These are phyloP conservation scores for Clonostachys solani DNA, from an alignment of 2,329 filamentous ascomycete genomes.

Conservation along the genomic window DNA sequence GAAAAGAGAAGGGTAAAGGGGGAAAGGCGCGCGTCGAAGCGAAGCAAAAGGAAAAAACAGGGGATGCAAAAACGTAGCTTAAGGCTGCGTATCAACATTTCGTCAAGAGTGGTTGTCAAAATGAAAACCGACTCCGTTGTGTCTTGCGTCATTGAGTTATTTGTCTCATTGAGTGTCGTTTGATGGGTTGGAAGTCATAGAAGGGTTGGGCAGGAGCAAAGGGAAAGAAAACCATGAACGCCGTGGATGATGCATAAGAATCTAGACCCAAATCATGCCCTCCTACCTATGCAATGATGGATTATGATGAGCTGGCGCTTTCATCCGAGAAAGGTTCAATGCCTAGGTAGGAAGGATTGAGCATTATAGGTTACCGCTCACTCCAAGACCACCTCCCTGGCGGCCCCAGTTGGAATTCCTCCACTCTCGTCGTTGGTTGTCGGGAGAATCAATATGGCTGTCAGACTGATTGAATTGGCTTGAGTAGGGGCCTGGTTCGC, in stretches of 20 bases:
- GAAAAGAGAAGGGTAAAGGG: neutral
- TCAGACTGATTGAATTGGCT: constrained; percentile 38
- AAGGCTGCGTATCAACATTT: neutral
- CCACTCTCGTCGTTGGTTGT: constrained; percentile 48
- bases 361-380: constrained; percentile 36
- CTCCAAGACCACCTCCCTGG: constrained; percentile 43
- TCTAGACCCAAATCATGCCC: constrained; percentile 9
- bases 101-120: neutral
- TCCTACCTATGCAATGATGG: neutral
- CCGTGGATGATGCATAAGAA: constrained; percentile 30
- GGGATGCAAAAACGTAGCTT: neutral
- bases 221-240: constrained; percentile 19
- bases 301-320: too few species aligned
- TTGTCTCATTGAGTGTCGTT: neutral
- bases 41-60: constrained; percentile 6
- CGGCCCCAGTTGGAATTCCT: constrained; percentile 52
- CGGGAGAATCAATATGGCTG: constrained; percentile 29
- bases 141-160: constrained; percentile 1
- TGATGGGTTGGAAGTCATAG: neutral
- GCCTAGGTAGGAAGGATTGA: neutral
- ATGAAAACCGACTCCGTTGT: constrained; percentile 4
- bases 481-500: constrained; percentile 2
- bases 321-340: neutral
- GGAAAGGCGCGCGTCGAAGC: constrained; percentile 8
- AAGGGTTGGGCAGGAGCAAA: too few species aligned